Evolutionary conservation across 2,329 filamentous ascomycete genomes (phyloP).

Genomic region (Penicillium sp.): DNA sequence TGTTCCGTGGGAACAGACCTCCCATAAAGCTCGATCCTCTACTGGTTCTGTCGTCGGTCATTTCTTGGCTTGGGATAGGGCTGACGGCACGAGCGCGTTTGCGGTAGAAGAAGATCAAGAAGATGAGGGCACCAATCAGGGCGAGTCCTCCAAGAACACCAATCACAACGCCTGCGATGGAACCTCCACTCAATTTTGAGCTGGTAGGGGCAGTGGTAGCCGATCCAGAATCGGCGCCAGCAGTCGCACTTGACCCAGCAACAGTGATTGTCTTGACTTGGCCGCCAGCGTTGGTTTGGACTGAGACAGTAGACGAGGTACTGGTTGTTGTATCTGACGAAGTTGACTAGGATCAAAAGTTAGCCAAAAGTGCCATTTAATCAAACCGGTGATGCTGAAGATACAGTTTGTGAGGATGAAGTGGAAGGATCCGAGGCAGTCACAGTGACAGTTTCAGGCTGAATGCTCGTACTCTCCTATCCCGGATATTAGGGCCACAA

Average conservation of each 20-base stretch:
- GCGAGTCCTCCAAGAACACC: slow-evolving; percentile 43
- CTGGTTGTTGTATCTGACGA: slow-evolving; percentile 16
- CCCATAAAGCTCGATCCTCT: slow-evolving; percentile 38
- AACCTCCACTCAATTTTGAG: slow-evolving; percentile 40
- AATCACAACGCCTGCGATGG: slow-evolving; percentile 47
- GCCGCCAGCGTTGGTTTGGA: slow-evolving; percentile 28
- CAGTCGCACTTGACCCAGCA: slow-evolving; percentile 17
- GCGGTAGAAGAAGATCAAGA: slow-evolving; percentile 42
- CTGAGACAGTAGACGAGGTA: slow-evolving; percentile 14
- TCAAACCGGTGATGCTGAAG: neutral
- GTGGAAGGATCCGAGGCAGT: neutral
- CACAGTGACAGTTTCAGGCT: slow-evolving; percentile 20
- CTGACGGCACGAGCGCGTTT: slow-evolving; percentile 35
- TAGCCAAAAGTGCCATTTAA: slow-evolving; percentile 2
- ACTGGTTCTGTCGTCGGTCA: slow-evolving; percentile 34
- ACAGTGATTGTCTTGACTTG: slow-evolving; percentile 34
- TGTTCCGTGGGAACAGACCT: slow-evolving; percentile 33
- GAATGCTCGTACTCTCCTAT: slow-evolving; percentile 21
- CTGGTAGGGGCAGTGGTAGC: slow-evolving; percentile 12
- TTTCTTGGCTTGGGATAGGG: slow-evolving; percentile 34
- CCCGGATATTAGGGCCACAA: slow-evolving; percentile 18
- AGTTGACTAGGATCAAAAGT: slow-evolving; percentile 14
- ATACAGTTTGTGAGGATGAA: slow-evolving; percentile 16
- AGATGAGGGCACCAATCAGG: slow-evolving; percentile 37
- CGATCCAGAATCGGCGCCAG: slow-evolving; percentile 19